Evolutionary conservation across 768 basidiomycete species (phyloP), one percentile per base, ranked within the genome.

Genomic region (Lentinula boryana): DNA sequence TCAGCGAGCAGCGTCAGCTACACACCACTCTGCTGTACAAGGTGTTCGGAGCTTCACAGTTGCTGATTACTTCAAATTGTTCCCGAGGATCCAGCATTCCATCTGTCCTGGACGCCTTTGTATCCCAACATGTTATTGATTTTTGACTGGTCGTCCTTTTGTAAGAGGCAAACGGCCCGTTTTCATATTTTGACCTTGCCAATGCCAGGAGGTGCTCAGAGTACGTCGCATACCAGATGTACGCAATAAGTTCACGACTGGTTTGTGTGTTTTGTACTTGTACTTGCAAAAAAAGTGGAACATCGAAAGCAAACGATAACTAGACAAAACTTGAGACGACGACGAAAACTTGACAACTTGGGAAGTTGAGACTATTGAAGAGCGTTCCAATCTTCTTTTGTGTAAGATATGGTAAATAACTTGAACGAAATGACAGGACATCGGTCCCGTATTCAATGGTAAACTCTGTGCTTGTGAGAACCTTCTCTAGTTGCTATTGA

Each of bases 341-440:
- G 77, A 78, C 78, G 84, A 80, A 67, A 84, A 83, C 82, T 86
- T 85, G 83, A 75, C 70, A 76, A 75, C 74, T 80, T 75, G 80
- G 75, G 76, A 66, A 40, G 55, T 68, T 64, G 67, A 70, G 68
- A 79, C 76, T 82, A 85, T 78, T 77, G 80, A 80, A 72, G 65
- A 72, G 65, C 53, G 74, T 69, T 74, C 81, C 80, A 76, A 76
- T 72, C 72, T 71, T 79, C 77, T 79, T 77, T 60, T 60, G 58
- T 77, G 76, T 61, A 77, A 72, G 80, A 72, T 73, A 77, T 78
- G 78, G 53, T 62, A 55, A 49, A 71, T 71, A 71, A 79, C 76
- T 81, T 82, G 80, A 74, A 59, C 60, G 59, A 54, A 54, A 54
- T 21, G 32, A 44, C 23, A 38, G 61, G 54, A 68, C 67, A 63